Conservation (phyloP, 495 filamentous ascomycete genomes). For the Pseudoneurospora amorphoporcata region DNA sequence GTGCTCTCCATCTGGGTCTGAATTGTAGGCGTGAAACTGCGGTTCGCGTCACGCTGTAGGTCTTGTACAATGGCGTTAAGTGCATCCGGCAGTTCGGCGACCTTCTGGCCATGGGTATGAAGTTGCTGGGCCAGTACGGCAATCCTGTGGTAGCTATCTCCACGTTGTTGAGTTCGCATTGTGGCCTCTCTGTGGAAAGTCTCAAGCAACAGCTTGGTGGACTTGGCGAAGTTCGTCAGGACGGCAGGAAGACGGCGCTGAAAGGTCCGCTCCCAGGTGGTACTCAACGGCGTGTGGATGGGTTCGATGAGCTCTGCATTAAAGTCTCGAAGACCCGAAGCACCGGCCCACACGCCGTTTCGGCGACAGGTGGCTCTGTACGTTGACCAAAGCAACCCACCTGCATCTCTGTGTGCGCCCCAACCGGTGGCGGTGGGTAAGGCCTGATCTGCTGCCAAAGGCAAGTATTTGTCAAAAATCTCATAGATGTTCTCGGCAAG, state of each 20-base stretch:
- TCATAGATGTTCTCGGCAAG: constrained; percentile 37
- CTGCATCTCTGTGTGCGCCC: constrained; percentile 34
- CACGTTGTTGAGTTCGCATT: constrained; percentile 9
- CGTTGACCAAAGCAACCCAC: constrained; percentile 44
- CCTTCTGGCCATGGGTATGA: constrained; percentile 24
- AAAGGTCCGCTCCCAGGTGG: constrained; percentile 47
- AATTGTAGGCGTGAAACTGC: constrained; percentile 45
- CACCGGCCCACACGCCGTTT: constrained; percentile 24
- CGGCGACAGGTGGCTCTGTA: constrained; percentile 54
- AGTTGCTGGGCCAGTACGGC: constrained; percentile 32
- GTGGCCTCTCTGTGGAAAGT: constrained; percentile 31
- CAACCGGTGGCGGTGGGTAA: constrained; percentile 35
- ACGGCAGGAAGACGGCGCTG: constrained; percentile 18
- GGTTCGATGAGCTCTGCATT: constrained; percentile 43
- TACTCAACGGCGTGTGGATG: background rate
- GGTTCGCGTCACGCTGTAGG: constrained; percentile 45
- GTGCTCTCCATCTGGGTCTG: constrained; percentile 32
- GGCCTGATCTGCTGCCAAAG: constrained; percentile 29
- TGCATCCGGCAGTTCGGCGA: constrained; percentile 15
- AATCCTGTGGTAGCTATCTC: constrained; percentile 15
- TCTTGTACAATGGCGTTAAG: constrained; percentile 29
- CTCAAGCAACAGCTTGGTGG: constrained; percentile 9
- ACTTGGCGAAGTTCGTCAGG: constrained; percentile 10
- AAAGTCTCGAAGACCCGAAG: constrained; percentile 33
- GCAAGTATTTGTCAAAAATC: constrained; percentile 26